Percentiles rank a stretch among this genome's conserved stretches.
phyloP scores from a whole-genome alignment of 2,329 filamentous ascomycete species.

The Periconia sp. region DNA sequence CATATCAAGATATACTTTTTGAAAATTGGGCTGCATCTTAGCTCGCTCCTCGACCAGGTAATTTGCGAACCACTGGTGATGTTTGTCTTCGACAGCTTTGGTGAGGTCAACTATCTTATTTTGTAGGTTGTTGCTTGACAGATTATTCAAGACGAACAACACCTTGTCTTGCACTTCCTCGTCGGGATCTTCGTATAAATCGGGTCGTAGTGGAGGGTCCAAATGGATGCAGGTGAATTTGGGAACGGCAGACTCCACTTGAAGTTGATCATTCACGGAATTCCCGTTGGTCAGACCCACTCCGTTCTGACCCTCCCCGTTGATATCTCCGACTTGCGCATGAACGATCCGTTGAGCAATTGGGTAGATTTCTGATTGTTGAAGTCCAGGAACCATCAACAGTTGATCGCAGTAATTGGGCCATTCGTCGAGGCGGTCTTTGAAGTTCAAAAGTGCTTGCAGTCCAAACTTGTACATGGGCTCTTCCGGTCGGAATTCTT shows the following conservation, averaged over 20 bases:
- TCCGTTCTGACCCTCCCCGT: slow-evolving; percentile 48
- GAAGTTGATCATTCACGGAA: slow-evolving; percentile 63
- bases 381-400: slow-evolving; percentile 76
- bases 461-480: slow-evolving; percentile 98
- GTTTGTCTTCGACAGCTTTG: slow-evolving; percentile 73
- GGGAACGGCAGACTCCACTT: slow-evolving; percentile 62
- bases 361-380: slow-evolving; percentile 80
- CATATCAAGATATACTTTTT: slow-evolving; percentile 87
- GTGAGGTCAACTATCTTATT: slow-evolving; percentile 81
- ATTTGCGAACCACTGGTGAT: slow-evolving; percentile 95
- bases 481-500: slow-evolving; percentile 78
- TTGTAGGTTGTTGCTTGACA: slow-evolving; percentile 85
- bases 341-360: slow-evolving; percentile 80
- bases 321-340: slow-evolving; percentile 64
- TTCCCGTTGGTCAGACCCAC: slow-evolving; percentile 67
- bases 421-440: slow-evolving; percentile 84
- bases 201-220: slow-evolving; percentile 65
- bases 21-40: slow-evolving; percentile 96
- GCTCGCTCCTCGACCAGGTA: slow-evolving; percentile 95
- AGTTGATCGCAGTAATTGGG: slow-evolving; percentile 90
- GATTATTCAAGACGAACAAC: slow-evolving; percentile 93
- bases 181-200: slow-evolving; percentile 77
- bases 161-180: slow-evolving; percentile 89
- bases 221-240: slow-evolving; percentile 79
- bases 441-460: slow-evolving; percentile 88